Conservation (phyloP, 305 asterid species). For the Plantago coronopus region DNA sequence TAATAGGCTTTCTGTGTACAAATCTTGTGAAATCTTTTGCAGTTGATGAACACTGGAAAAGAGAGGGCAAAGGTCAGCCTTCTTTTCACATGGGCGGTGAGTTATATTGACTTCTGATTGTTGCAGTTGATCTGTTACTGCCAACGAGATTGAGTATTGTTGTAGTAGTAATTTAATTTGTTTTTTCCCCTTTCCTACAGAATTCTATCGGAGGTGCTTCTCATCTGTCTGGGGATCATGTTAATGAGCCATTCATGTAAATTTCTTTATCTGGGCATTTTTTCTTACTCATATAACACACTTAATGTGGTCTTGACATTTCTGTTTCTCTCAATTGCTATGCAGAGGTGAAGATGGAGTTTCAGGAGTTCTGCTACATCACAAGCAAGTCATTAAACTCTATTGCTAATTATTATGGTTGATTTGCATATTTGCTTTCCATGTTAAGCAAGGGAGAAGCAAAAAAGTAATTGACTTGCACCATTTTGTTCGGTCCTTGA, state of each 20-base stretch:
- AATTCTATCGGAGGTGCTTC: slow-evolving; percentile 94
- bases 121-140: slow-evolving; percentile 13
- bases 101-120: slow-evolving; percentile 28
- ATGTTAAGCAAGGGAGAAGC: slow-evolving; percentile 20
- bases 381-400: slow-evolving; percentile 91
- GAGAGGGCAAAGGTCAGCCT: slow-evolving; percentile 99
- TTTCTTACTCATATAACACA: slow-evolving; percentile 9
- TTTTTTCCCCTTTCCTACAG: slow-evolving; percentile 38
- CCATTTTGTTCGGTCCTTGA: slow-evolving; percentile 14
- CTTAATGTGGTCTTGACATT: slow-evolving; percentile 22
- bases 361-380: slow-evolving; percentile 95
- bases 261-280: slow-evolving; percentile 26
- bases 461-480: slow-evolving; percentile 9
- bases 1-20: neutral
- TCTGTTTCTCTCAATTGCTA: slow-evolving; percentile 17
- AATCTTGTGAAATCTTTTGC: slow-evolving; percentile 30
- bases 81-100: slow-evolving; percentile 96
- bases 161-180: slow-evolving; percentile 19
- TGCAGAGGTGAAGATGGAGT: slow-evolving; percentile 97
- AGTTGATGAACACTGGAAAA: slow-evolving; percentile 98
- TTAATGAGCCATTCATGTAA: slow-evolving; percentile 96
- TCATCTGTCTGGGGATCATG: slow-evolving; percentile 87
- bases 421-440: slow-evolving; percentile 40
- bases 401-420: slow-evolving; percentile 49
- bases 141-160: slow-evolving; percentile 10